These are phyloP conservation scores for Paradendryphiella salina DNA, from an alignment of 2,329 filamentous ascomycete species.

Conservation along the genomic window DNA sequence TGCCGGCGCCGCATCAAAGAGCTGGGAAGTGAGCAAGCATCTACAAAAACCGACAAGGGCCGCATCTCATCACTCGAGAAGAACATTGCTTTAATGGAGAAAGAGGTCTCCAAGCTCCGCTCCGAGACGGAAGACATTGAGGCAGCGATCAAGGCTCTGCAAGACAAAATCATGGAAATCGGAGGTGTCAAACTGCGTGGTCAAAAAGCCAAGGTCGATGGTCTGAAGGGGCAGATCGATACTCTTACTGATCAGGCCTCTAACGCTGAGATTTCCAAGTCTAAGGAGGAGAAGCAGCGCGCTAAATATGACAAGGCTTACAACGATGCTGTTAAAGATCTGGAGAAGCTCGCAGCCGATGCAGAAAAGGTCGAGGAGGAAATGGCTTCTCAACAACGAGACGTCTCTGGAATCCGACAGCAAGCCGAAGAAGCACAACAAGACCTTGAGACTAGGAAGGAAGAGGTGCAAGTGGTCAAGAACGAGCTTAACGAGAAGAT, in stretches of 20 bases:
- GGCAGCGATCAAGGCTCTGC: slow-evolving; percentile 86
- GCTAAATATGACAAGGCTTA: slow-evolving; percentile 83
- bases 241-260: slow-evolving; percentile 80
- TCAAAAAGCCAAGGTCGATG: slow-evolving; percentile 89
- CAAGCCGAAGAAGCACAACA: slow-evolving; percentile 81
- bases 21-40: slow-evolving; percentile 76
- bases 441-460: slow-evolving; percentile 74
- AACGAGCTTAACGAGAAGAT: slow-evolving; percentile 84
- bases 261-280: slow-evolving; percentile 81
- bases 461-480: slow-evolving; percentile 78
- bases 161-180: slow-evolving; percentile 98
- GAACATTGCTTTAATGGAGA: slow-evolving; percentile 73
- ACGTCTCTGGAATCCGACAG: slow-evolving; percentile 71
- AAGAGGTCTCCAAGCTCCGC: slow-evolving; percentile 77
- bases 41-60: slow-evolving; percentile 76
- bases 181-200: slow-evolving; percentile 89
- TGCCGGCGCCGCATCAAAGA: slow-evolving; percentile 84
- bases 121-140: slow-evolving; percentile 88
- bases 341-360: slow-evolving; percentile 71
- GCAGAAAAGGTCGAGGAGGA: slow-evolving; percentile 78
- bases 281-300: slow-evolving; percentile 91
- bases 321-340: slow-evolving; percentile 76
- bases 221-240: slow-evolving; percentile 78
- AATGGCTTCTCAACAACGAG: slow-evolving; percentile 73
- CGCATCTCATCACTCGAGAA: slow-evolving; percentile 74